Conservation (phyloP, 768 basidiomycete species). For the Suillus lakei region DNA sequence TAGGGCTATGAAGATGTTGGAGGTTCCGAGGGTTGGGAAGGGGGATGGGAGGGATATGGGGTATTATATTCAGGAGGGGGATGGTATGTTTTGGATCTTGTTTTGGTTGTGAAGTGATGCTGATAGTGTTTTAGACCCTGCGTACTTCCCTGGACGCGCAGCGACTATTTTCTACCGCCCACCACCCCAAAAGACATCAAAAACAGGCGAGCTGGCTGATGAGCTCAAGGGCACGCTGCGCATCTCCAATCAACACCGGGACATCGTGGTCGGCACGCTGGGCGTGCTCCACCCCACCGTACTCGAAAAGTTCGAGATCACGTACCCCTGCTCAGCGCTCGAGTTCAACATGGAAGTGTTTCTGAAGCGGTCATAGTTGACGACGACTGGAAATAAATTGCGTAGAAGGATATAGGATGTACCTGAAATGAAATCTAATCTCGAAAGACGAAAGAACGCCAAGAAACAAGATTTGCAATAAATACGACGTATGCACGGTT, state of each 20-base stretch:
- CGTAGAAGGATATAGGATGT: conserved; percentile 5
- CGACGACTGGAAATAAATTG: conserved; percentile 8
- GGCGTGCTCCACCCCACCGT: conserved; percentile 95
- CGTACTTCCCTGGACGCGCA: conserved; percentile 94
- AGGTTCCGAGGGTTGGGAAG: conserved; percentile 78
- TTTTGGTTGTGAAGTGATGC: neutral
- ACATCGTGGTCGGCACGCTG: conserved; percentile 83
- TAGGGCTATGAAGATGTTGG: conserved; percentile 94
- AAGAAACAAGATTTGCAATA: neutral
- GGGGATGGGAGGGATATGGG: conserved; percentile 67
- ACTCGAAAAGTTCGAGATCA: conserved; percentile 90
- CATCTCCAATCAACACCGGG: conserved; percentile 40
- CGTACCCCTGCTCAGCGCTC: conserved; percentile 91
- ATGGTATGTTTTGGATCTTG: conserved; percentile 55
- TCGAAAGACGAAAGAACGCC: conserved; percentile 1
- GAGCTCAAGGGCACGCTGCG: conserved; percentile 50
- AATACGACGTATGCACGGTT: neutral
- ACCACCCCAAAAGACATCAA: conserved; percentile 20
- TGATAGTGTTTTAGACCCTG: conserved; percentile 65
- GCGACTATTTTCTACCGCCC: conserved; percentile 90
- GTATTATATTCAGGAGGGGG: conserved; percentile 89
- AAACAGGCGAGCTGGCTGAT: conserved; percentile 34
- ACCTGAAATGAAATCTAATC: conserved; percentile 11
- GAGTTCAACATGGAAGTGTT: conserved; percentile 97
- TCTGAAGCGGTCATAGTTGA: conserved; percentile 58